These are phyloP conservation scores for Collariella sp. DNA, from an alignment of 495 filamentous ascomycete genomes.

Conservation along the genomic window DNA sequence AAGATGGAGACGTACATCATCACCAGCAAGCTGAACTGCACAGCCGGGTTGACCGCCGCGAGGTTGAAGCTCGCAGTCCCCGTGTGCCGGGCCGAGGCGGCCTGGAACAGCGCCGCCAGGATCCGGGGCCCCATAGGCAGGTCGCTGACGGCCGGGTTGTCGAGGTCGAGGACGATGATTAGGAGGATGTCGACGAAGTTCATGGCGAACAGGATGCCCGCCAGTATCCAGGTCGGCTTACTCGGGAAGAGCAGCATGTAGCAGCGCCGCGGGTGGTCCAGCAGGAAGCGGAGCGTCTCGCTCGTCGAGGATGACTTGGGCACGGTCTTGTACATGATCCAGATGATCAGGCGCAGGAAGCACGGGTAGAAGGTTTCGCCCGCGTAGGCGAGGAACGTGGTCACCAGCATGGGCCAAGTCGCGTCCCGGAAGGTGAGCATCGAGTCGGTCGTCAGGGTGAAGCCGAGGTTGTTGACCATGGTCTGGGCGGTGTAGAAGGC, in stretches of 20 bases:
- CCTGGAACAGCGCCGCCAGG: constrained; percentile 75
- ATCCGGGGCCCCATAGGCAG: constrained; percentile 58
- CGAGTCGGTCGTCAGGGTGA: constrained; percentile 75
- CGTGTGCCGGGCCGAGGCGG: constrained; percentile 70
- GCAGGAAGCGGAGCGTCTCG: constrained; percentile 76
- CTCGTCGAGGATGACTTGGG: constrained; percentile 53
- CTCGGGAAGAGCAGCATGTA: constrained; percentile 83
- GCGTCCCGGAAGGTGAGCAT: constrained; percentile 73
- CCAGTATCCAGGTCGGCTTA: constrained; percentile 83
- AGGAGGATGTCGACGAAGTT: constrained; percentile 75
- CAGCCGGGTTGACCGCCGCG: constrained; percentile 66
- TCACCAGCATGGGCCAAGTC: constrained; percentile 58
- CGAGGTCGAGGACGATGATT: constrained; percentile 75
- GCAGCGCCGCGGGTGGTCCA: constrained; percentile 85
- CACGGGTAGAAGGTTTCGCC: constrained; percentile 89
- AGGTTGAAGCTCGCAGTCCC: constrained; percentile 70
- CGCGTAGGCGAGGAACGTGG: constrained; percentile 72
- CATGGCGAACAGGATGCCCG: constrained; percentile 64
- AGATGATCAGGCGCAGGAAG: constrained; percentile 78
- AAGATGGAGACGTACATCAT: constrained; percentile 98
- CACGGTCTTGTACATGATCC: constrained; percentile 51
- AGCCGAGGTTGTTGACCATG: constrained; percentile 77
- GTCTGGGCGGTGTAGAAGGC: constrained; percentile 72
- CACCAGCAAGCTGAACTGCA: constrained; percentile 82
- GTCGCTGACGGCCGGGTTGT: constrained; percentile 52